Percentiles rank a stretch among this genome's conserved stretches.
Evolutionary conservation across 73 alveolate species (phyloP).

Genomic region (Blepharisma japonicum): DNA sequence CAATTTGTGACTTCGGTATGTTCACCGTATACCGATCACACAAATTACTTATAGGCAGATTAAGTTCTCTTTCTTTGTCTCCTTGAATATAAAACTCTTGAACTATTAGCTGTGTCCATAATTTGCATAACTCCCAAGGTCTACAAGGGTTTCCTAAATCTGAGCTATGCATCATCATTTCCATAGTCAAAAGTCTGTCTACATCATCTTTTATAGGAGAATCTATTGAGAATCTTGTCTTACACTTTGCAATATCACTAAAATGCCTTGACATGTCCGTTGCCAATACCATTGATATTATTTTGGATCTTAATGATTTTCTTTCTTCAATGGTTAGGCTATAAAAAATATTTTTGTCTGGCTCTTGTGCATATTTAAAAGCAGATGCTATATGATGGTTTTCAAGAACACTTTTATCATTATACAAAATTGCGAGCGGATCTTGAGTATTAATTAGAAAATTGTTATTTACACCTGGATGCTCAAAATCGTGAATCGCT

Average conservation of each 20-base stretch:
- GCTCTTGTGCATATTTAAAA: slow-evolving; percentile 32
- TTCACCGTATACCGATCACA: slow-evolving; percentile 91
- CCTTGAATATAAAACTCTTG: slow-evolving; percentile 91
- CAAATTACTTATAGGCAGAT: slow-evolving; percentile 73
- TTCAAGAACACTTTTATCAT: slow-evolving; percentile 63
- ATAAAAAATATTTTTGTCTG: slow-evolving; percentile 43
- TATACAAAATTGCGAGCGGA: slow-evolving; percentile 52
- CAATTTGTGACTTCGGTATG: slow-evolving; percentile 82
- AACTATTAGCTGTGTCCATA: slow-evolving; percentile 85
- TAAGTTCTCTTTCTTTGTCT: slow-evolving; percentile 77
- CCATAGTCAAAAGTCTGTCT: slow-evolving; percentile 55
- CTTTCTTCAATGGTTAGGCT: slow-evolving; percentile 42
- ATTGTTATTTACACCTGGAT: slow-evolving; percentile 67
- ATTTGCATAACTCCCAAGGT: slow-evolving; percentile 58
- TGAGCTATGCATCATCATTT: slow-evolving; percentile 69
- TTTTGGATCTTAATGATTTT: slow-evolving; percentile 59
- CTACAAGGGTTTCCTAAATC: slow-evolving; percentile 85
- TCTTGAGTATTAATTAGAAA: slow-evolving; percentile 43
- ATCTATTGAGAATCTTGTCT: slow-evolving; percentile 41
- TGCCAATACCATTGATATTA: slow-evolving; percentile 66
- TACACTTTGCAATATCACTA: slow-evolving; percentile 53
- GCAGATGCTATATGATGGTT: slow-evolving; percentile 61
- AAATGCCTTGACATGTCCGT: slow-evolving; percentile 88
- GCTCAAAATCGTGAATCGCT: slow-evolving; percentile 71
- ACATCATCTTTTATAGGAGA: slow-evolving; percentile 10